A percentile compares a stretch with the other conserved stretches of the same genome.
phyloP scores from a whole-genome alignment of 805 yeast genomes.

The Candida silvicultrix region DNA sequence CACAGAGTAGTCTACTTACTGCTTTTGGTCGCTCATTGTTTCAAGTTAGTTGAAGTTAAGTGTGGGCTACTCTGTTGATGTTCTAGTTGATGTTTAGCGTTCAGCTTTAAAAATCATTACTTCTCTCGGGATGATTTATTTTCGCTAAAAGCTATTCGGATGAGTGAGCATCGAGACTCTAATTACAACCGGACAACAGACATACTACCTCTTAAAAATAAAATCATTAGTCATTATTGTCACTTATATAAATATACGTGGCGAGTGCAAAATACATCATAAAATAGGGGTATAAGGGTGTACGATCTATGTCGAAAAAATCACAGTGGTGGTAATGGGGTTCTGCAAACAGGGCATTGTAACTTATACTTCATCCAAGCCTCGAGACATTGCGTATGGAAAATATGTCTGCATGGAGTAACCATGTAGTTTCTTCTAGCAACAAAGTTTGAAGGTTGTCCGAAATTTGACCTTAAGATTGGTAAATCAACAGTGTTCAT shows the following conservation, averaged over 20 bases:
- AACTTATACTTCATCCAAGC: constrained; percentile 90
- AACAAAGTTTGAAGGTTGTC: constrained; percentile 16
- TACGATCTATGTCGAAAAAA: no score
- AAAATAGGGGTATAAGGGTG: no score
- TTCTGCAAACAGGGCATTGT: constrained; percentile 92
- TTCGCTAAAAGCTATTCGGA: no score
- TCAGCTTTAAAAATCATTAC: no score
- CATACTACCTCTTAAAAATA: no score
- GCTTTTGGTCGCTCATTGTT: not conserved
- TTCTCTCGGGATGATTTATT: no score
- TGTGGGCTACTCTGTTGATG: no score
- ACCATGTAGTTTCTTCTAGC: constrained; percentile 55
- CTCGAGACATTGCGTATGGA: constrained; percentile 85
- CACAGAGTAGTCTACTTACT: no score
- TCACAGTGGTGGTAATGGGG: constrained; percentile 75
- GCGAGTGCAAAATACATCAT: not conserved
- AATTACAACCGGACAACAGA: no score
- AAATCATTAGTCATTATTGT: not conserved
- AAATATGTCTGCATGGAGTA: constrained; percentile 88
- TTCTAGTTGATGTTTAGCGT: no score
- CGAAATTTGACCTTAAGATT: constrained; percentile 24
- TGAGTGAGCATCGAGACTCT: no score
- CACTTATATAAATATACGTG: not conserved
- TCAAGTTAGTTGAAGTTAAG: no score
- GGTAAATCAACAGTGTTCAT: constrained; percentile 73